A percentile compares a stretch with the other conserved stretches of the same genome.
These are phyloP conservation scores for Lentinula raphanica DNA, from an alignment of 768 basidiomycete species.

Conservation along the genomic window DNA sequence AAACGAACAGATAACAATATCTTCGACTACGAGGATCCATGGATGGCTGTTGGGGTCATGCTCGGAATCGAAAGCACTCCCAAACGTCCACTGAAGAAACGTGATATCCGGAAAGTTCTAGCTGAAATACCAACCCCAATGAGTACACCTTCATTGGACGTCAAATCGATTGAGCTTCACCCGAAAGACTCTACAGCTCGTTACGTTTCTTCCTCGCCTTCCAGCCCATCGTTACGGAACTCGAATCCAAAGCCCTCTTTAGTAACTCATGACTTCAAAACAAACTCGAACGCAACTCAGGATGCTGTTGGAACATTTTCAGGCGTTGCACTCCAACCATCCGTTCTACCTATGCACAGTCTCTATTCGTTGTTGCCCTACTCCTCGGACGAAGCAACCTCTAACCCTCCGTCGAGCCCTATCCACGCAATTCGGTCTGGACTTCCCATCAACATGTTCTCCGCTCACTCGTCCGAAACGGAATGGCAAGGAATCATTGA, in stretches of 20 bases:
- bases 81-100: not conserved
- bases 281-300: not conserved
- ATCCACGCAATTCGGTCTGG: not conserved
- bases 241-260: not conserved
- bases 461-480: not conserved
- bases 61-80: constrained; percentile 22
- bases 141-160: not conserved
- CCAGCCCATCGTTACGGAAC: not conserved
- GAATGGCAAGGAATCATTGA: not conserved
- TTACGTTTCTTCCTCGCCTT: not conserved
- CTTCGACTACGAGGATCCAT: constrained; percentile 39
- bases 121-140: constrained; percentile 1
- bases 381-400: not conserved
- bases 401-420: not conserved
- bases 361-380: not conserved
- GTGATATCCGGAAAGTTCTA: not conserved
- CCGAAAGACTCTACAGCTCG: not conserved
- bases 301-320: not conserved
- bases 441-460: not conserved
- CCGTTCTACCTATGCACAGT: not conserved
- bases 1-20: constrained; percentile 19
- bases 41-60: constrained; percentile 38
- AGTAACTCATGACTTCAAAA: too few relatives aligned
- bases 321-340: not conserved
- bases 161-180: too few relatives aligned